Conservation (phyloP, 2,329 filamentous ascomycete genomes). For the Penicillium thymicola region DNA sequence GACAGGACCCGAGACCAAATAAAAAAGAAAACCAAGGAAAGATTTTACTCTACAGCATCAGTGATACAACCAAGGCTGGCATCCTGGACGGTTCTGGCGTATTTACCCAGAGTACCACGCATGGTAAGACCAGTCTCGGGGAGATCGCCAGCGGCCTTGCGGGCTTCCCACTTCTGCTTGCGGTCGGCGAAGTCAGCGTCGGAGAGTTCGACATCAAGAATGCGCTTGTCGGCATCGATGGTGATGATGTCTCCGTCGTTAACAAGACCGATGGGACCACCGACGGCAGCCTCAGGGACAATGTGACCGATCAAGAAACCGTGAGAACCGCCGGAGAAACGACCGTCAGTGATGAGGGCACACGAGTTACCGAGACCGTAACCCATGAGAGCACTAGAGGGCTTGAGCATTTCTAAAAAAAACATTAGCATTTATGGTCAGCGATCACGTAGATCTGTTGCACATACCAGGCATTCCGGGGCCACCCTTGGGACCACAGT, state of each 20-base stretch:
- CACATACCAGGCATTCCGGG: slow-evolving; percentile 61
- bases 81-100: slow-evolving; percentile 52
- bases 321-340: slow-evolving; percentile 82
- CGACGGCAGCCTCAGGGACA: slow-evolving; percentile 80
- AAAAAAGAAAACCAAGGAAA: slow-evolving; percentile 4
- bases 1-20: slow-evolving; percentile 13
- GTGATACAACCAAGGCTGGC: slow-evolving; percentile 50
- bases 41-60: slow-evolving; percentile 38
- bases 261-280: slow-evolving; percentile 82
- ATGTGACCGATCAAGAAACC: slow-evolving; percentile 93
- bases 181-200: slow-evolving; percentile 62
- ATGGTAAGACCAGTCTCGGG: slow-evolving; percentile 55
- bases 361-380: slow-evolving; percentile 67
- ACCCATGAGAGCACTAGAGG: slow-evolving; percentile 69
- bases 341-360: slow-evolving; percentile 73
- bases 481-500: slow-evolving; percentile 69
- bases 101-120: slow-evolving; percentile 68
- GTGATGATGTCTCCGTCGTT: slow-evolving; percentile 74
- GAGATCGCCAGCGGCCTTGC: slow-evolving; percentile 37
- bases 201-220: slow-evolving; percentile 63
- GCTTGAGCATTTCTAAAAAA: slow-evolving; percentile 64
- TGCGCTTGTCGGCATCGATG: slow-evolving; percentile 75
- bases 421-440: slow-evolving; percentile 55
- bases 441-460: not conserved
- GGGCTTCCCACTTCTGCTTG: slow-evolving; percentile 57